phyloP scores from a whole-genome alignment of 352 stramenopile species.

The Globisporangium paddicum region DNA sequence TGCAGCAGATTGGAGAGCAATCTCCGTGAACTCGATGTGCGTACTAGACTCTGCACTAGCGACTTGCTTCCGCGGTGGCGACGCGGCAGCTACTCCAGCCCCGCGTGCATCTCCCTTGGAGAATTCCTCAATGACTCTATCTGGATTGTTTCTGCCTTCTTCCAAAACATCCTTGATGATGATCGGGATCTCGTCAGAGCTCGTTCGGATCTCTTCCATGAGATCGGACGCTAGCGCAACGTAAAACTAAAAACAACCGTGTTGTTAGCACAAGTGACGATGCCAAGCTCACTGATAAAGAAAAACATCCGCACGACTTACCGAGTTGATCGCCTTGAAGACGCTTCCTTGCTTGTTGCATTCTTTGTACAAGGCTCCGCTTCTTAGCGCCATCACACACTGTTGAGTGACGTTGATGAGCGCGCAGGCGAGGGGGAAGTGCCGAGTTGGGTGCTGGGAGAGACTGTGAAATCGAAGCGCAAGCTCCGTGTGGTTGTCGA shows the following conservation, averaged over 20 bases:
- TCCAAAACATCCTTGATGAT: constrained; percentile 61
- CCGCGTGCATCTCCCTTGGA: constrained; percentile 6
- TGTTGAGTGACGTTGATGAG: constrained; percentile 78
- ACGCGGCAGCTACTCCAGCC: background rate
- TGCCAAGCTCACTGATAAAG: background rate
- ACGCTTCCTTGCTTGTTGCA: constrained; percentile 64
- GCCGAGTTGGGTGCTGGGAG: constrained; percentile 48
- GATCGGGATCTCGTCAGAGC: constrained; percentile 41
- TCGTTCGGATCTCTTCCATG: constrained; percentile 37
- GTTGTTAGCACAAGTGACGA: background rate
- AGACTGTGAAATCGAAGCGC: constrained; percentile 39
- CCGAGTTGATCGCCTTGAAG: constrained; percentile 46
- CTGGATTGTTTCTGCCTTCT: constrained; percentile 28
- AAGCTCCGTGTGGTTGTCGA: constrained; percentile 58
- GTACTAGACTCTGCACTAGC: background rate
- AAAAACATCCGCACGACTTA: constrained; percentile 12
- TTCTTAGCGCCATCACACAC: constrained; percentile 59
- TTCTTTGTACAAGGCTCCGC: constrained; percentile 52
- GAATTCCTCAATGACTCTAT: constrained; percentile 32
- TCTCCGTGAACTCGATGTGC: constrained; percentile 60
- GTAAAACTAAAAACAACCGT: constrained; percentile 31
- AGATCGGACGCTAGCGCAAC: constrained; percentile 36
- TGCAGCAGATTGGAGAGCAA: constrained; percentile 37
- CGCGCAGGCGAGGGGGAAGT: constrained; percentile 71
- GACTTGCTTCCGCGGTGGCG: constrained; percentile 8